Conservation (phyloP, 768 basidiomycete species). For the Phanerochaete carnosa region DNA sequence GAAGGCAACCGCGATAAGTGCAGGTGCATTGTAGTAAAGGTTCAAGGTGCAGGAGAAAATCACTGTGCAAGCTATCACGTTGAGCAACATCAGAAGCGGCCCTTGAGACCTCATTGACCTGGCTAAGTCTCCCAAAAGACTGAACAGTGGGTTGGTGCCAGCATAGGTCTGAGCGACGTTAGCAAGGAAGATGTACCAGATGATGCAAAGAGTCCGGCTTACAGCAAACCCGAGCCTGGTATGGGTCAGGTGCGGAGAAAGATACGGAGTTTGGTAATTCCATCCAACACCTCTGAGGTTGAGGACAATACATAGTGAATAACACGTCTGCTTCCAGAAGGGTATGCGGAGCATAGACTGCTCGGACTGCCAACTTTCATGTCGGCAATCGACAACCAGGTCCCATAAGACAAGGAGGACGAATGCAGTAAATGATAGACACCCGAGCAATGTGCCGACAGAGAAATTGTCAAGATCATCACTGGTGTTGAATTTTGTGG, state of each 20-base stretch:
- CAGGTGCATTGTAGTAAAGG: slow-evolving; percentile 1
- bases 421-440: too few species aligned
- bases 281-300: too few species aligned
- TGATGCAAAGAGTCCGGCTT: neutral
- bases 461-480: too few species aligned
- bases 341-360: too few species aligned
- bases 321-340: too few species aligned
- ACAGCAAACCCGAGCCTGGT: slow-evolving; percentile 6
- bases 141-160: neutral
- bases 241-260: slow-evolving; percentile 7
- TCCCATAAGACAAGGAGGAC: too few species aligned
- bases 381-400: too few species aligned
- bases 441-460: too few species aligned
- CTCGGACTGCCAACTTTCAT: too few species aligned
- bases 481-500: too few species aligned
- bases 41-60: slow-evolving; percentile 11
- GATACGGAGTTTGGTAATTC: slow-evolving; percentile 10
- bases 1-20: slow-evolving; percentile 7
- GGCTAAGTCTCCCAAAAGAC: neutral
- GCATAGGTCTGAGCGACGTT: slow-evolving; percentile 10
- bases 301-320: too few species aligned
- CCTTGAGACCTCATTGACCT: neutral
- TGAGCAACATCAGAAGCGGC: neutral
- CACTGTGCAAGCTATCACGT: neutral
- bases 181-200: slow-evolving; percentile 4